These are phyloP conservation scores for Kandelia obovata DNA, from an alignment of 345 rosid genomes.

Conservation along the genomic window DNA sequence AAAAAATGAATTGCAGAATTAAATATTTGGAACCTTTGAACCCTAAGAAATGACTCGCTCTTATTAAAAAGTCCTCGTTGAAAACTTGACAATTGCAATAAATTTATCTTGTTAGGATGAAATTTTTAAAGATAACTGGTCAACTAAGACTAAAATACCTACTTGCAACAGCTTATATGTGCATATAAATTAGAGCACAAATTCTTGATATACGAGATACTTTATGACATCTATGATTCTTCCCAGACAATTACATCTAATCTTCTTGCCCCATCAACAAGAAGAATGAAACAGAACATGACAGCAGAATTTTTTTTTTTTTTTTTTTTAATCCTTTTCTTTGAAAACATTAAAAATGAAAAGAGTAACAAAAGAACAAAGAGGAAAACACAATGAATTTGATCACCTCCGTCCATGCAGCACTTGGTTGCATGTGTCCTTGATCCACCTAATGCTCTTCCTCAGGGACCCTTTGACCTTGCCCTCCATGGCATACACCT, in stretches of 20 bases:
- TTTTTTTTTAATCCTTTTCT: not conserved
- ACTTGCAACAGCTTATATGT: too few relatives aligned
- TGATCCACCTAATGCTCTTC: conserved; percentile 91
- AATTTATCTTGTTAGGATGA: too few relatives aligned
- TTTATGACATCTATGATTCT: too few relatives aligned
- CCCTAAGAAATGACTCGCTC: too few relatives aligned
- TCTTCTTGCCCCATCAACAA: not conserved
- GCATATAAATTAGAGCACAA: too few relatives aligned
- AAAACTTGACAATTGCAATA: too few relatives aligned
- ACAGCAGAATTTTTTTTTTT: not conserved
- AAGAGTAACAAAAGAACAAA: not conserved
- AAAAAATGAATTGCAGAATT: too few relatives aligned
- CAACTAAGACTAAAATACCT: too few relatives aligned
- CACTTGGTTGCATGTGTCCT: conserved; percentile 59
- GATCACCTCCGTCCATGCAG: conserved; percentile 60
- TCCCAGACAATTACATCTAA: not conserved
- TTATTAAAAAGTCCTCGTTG: too few relatives aligned
- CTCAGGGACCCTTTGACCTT: conserved; percentile 84
- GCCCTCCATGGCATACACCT: conserved; percentile 77
- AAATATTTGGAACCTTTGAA: too few relatives aligned
- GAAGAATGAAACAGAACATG: not conserved
- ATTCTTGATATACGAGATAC: too few relatives aligned
- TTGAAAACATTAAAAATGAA: not conserved
- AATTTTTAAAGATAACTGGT: too few relatives aligned
- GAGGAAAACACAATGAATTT: not conserved